Conservation (phyloP, 1,284 basidiomycete species). For the Coriolopsis trogii region DNA sequence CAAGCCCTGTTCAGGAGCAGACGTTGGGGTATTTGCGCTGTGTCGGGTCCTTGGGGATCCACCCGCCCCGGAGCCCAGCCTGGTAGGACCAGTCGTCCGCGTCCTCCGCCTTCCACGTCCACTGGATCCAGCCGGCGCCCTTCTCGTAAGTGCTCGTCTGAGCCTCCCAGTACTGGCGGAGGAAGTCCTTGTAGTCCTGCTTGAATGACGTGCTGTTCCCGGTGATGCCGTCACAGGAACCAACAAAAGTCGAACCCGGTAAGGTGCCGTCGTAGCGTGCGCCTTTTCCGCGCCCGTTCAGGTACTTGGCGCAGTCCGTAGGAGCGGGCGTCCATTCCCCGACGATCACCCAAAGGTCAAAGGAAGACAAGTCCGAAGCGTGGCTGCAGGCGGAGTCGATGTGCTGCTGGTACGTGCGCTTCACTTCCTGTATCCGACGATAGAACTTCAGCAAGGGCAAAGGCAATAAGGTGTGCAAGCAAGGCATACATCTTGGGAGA, state of each 20-base stretch:
- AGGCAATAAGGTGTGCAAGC: background rate
- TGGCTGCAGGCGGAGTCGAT: slow-evolving; percentile 65
- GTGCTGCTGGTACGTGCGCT: slow-evolving; percentile 59
- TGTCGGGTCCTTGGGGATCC: slow-evolving; percentile 76
- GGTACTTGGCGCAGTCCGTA: slow-evolving; percentile 84
- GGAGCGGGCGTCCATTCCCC: slow-evolving; percentile 86
- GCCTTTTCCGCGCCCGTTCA: slow-evolving; percentile 61
- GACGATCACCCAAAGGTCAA: slow-evolving; percentile 75
- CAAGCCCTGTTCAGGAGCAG: slow-evolving; percentile 40
- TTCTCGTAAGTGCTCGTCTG: slow-evolving; percentile 62
- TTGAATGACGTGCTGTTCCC: slow-evolving; percentile 77
- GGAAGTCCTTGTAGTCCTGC: slow-evolving; percentile 79
- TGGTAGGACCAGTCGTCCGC: slow-evolving; percentile 81
- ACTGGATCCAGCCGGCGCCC: slow-evolving; percentile 75
- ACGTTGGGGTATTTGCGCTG: slow-evolving; percentile 52
- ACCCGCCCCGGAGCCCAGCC: slow-evolving; percentile 76
- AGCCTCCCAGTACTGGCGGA: slow-evolving; percentile 85
- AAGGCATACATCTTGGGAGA: slow-evolving; percentile 57
- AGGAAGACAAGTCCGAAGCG: slow-evolving; percentile 48
- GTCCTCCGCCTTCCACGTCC: slow-evolving; percentile 60
- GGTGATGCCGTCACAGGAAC: slow-evolving; percentile 74
- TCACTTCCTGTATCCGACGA: slow-evolving; percentile 47
- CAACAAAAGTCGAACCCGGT: slow-evolving; percentile 66
- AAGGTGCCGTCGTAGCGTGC: slow-evolving; percentile 81
- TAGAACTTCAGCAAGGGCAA: background rate